Evolutionary conservation across 805 yeast genomes (phyloP).

Genomic region (Lipomyces sp.): DNA sequence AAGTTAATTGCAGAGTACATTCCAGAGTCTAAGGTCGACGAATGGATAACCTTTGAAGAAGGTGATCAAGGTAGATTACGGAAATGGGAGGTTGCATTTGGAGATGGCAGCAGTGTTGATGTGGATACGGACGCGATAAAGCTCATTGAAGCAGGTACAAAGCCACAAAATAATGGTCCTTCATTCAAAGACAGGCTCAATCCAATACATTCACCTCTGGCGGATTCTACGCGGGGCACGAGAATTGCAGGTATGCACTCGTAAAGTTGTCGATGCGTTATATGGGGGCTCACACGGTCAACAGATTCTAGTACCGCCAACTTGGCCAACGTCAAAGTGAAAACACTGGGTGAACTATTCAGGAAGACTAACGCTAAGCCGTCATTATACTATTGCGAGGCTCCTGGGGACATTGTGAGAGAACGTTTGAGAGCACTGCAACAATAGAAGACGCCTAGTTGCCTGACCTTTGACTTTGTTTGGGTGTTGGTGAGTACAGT

Average conservation of each 20-base stretch:
- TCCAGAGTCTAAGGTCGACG: conserved; percentile 28
- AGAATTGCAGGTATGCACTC: background rate
- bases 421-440: conserved; percentile 8
- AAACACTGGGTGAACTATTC: background rate
- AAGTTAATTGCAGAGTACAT: conserved; percentile 19
- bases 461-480: background rate
- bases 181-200: conserved; percentile 1
- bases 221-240: background rate
- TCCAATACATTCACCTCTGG: background rate
- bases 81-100: conserved; percentile 31
- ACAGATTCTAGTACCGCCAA: background rate
- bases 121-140: background rate
- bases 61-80: conserved; percentile 11
- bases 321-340: conserved; percentile 1
- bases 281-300: background rate
- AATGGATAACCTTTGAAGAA: conserved; percentile 31
- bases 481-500: background rate
- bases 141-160: conserved; percentile 23
- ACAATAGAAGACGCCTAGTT: background rate
- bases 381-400: conserved; percentile 25
- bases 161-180: conserved; percentile 3
- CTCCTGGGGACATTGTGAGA: conserved; percentile 21
- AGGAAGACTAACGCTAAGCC: conserved; percentile 23
- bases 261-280: background rate
- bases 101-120: conserved; percentile 10